These are phyloP conservation scores for Bacidia gigantensis DNA, from an alignment of 495 filamentous ascomycete species.

Conservation along the genomic window DNA sequence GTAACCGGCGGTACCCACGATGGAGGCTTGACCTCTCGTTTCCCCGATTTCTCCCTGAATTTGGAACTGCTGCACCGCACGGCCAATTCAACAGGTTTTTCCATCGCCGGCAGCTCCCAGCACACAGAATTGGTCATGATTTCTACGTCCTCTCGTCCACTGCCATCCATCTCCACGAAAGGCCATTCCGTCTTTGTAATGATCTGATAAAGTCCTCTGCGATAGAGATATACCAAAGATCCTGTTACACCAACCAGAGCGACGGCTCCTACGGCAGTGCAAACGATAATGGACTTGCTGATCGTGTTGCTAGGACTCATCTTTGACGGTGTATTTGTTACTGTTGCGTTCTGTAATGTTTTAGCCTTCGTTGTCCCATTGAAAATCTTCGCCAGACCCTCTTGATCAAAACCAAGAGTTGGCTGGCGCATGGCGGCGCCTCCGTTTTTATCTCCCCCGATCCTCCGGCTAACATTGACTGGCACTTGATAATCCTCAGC, in stretches of 20 bases:
- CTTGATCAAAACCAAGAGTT: constrained; percentile 14
- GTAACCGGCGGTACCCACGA: constrained; percentile 5
- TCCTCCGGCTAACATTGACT: constrained; percentile 11
- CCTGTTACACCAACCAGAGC: not conserved
- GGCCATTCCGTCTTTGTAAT: constrained; percentile 5
- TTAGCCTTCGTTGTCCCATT: not conserved
- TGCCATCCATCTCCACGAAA: constrained; percentile 9
- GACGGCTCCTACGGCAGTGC: constrained; percentile 3
- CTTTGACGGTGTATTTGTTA: not conserved
- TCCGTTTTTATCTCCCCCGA: constrained; percentile 19
- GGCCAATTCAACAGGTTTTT: constrained; percentile 2
- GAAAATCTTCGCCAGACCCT: constrained; percentile 16
- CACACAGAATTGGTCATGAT: not conserved
- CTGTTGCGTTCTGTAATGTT: not conserved
- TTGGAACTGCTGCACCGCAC: not conserved
- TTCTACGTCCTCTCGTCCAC: not conserved
- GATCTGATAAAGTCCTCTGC: not conserved
- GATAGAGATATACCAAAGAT: constrained; percentile 1
- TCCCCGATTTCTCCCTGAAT: not conserved
- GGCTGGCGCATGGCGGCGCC: constrained; percentile 16
- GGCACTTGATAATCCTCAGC: constrained; percentile 21
- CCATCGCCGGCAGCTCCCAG: constrained; percentile 6
- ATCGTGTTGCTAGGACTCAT: not conserved
- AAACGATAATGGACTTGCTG: not conserved
- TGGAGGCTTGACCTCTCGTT: not conserved